Evolutionary conservation across 169 alveolate species (phyloP), one percentile per base, ranked within the genome.

Genomic region (Amoebophrya sp.): DNA sequence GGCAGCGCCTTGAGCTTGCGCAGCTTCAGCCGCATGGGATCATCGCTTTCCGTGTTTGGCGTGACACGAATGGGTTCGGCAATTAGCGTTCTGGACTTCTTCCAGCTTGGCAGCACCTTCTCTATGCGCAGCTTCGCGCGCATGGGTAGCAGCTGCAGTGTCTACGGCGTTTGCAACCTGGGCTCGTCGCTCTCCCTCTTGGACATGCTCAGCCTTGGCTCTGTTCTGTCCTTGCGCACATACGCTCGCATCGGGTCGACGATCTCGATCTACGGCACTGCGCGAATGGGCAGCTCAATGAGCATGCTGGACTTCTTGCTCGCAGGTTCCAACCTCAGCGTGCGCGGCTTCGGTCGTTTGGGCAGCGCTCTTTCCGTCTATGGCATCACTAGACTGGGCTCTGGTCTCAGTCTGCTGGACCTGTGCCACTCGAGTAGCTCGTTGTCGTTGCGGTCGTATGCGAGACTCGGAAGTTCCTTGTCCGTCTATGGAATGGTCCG

Each of bases 81-180:
- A 18, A 47, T 47, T 47, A 12, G 29, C 29, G 90, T 38, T n/a
- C 89, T 34, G n/a, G 94, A 93, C 93, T 83, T n/a, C 41, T 89
- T 29, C 40, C 41, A 23, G 40, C 26, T 89, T 77, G 94, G 93
- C 40, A 34, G 77, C 54, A 0, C 89, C 41, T 34, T 55, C 55
- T 39, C 36, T 10, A n/a, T 53, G 90, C 90, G 90, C 23, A 41
- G 90, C 34, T 36, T 0, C 78, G 89, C 78, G 24, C 89, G 90
- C 53, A 33, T 53, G 14, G 94, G 94, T 29, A 34, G 89, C n/a
- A 39, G 89, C 14, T 29, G 29, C 14, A 53, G 77, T 0, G 18
- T 89, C 18, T 77, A 36, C 90, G 93, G 94, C 39, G 47, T 41
- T 41, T 54, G 41, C 29, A 14, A 92, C 40, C 40, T 78, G 2